A percentile compares a stretch with the other conserved stretches of the same genome.
phyloP scores from a whole-genome alignment of 2,329 filamentous ascomycete species.

The Hypoxylon sp. region DNA sequence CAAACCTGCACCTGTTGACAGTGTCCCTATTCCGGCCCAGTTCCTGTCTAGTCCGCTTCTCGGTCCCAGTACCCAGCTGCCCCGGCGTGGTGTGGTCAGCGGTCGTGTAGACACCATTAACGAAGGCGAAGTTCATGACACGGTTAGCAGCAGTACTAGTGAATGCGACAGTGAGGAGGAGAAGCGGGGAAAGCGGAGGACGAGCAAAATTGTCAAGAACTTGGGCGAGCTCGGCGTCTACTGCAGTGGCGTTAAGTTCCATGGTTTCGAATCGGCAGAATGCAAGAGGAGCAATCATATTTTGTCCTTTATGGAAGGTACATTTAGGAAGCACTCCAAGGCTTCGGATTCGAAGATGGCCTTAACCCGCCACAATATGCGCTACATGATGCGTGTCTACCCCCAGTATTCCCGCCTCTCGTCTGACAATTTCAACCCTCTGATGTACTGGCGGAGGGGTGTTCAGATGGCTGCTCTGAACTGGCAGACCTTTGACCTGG shows the following conservation, averaged over 20 bases:
- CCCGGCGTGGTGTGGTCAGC: conserved; percentile 54
- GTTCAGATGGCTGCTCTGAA: conserved; percentile 98
- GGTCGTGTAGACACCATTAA: conserved; percentile 67
- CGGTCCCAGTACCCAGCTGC: conserved; percentile 60
- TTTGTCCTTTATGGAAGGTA: conserved; percentile 91
- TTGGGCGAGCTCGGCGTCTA: conserved; percentile 88
- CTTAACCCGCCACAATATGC: conserved; percentile 89
- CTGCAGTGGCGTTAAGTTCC: conserved; percentile 79
- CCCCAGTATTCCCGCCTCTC: conserved; percentile 82
- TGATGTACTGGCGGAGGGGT: conserved; percentile 91
- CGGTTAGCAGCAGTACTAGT: conserved; percentile 71
- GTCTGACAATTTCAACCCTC: conserved; percentile 93
- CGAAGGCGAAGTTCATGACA: conserved; percentile 64
- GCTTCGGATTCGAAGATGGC: conserved; percentile 78
- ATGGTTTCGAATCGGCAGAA: conserved; percentile 78
- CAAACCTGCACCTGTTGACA: conserved; percentile 69
- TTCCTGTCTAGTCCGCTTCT: conserved; percentile 64
- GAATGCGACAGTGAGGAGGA: conserved; percentile 79
- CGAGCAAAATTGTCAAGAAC: conserved; percentile 85
- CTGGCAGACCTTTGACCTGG: conserved; percentile 97
- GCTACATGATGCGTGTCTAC: conserved; percentile 92
- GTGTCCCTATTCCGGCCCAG: conserved; percentile 59
- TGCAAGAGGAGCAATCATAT: conserved; percentile 93
- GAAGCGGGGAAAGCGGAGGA: conserved; percentile 64
- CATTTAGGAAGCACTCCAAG: conserved; percentile 82